Evolutionary conservation across 306 rosid species (phyloP).

Genomic region (Comarum palustre): DNA sequence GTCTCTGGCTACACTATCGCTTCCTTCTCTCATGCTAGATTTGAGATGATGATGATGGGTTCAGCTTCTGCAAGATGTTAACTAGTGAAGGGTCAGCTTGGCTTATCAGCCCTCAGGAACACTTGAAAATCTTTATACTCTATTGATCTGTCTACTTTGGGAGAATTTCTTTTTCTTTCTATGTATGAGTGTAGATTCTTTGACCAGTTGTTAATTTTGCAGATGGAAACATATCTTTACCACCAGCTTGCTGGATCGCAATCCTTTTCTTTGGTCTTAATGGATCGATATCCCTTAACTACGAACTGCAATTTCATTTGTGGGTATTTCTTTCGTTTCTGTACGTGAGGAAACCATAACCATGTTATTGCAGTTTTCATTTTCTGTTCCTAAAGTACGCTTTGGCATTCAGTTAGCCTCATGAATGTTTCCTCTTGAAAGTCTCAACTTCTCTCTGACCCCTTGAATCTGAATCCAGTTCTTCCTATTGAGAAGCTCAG

Average conservation of each 20-base stretch:
- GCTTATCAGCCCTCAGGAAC: background rate
- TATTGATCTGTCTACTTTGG: background rate
- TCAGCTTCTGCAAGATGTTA: background rate
- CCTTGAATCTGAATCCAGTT: background rate
- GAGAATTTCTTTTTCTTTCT: background rate
- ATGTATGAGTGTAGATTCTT: background rate
- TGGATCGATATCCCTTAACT: background rate
- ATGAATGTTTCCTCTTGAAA: too few species aligned
- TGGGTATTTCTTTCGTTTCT: background rate
- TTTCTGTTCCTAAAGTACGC: background rate
- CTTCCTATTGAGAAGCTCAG: background rate
- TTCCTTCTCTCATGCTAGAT: conserved; percentile 75
- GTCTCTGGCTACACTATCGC: conserved; percentile 65
- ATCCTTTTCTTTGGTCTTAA: background rate
- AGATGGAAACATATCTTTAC: background rate
- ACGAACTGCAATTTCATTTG: background rate
- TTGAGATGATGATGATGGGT: conserved; percentile 33
- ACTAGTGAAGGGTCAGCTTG: background rate
- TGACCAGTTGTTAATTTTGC: background rate
- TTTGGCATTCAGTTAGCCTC: background rate
- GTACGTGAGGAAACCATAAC: background rate
- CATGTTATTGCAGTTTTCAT: background rate
- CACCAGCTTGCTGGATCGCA: background rate
- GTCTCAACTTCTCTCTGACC: background rate
- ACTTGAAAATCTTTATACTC: background rate